A percentile compares a stretch with the other conserved stretches of the same genome.
Evolutionary conservation across 345 rosid species (phyloP).

Genomic region (Streptanthus diversifolius): DNA sequence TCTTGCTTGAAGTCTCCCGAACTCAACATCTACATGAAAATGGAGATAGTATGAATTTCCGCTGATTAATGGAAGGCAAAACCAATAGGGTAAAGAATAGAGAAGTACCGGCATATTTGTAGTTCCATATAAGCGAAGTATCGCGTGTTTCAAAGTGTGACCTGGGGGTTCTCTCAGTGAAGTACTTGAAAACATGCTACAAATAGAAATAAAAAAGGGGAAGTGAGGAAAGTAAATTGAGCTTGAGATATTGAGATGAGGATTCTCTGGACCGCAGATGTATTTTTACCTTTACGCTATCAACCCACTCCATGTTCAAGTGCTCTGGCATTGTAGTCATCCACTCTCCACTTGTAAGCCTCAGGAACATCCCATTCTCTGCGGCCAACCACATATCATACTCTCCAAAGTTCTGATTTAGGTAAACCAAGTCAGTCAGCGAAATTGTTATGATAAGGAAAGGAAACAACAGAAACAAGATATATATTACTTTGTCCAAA

Average conservation of each 20-base stretch:
- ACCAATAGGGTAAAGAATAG: background rate
- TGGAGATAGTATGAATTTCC: background rate
- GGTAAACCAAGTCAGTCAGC: slow-evolving; percentile 1
- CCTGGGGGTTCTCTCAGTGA: slow-evolving; percentile 93
- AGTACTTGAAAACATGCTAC: slow-evolving; percentile 97
- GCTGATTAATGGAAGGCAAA: background rate
- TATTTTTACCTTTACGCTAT: slow-evolving; percentile 79
- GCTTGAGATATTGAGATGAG: background rate
- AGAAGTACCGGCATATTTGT: slow-evolving; percentile 90
- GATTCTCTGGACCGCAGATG: background rate
- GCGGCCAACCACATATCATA: slow-evolving; percentile 96
- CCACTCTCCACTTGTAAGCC: slow-evolving; percentile 81
- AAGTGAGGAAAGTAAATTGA: slow-evolving; percentile 1
- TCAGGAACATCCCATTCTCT: slow-evolving; percentile 96
- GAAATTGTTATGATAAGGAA: background rate
- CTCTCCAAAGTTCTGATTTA: slow-evolving; percentile 72
- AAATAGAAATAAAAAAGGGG: slow-evolving; percentile 31
- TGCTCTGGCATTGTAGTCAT: slow-evolving; percentile 99
- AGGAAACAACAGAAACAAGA: background rate
- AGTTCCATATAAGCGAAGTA: slow-evolving; percentile 97
- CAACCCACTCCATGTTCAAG: slow-evolving; percentile 98
- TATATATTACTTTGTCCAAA: slow-evolving; percentile 62
- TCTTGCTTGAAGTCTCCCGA: slow-evolving; percentile 97
- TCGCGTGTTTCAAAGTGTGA: slow-evolving; percentile 86
- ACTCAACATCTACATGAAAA: slow-evolving; percentile 64